Percentiles rank a stretch among this genome's conserved stretches.
These are phyloP conservation scores for Truncatella angustata DNA, from an alignment of 2,329 filamentous ascomycete genomes.

Conservation along the genomic window DNA sequence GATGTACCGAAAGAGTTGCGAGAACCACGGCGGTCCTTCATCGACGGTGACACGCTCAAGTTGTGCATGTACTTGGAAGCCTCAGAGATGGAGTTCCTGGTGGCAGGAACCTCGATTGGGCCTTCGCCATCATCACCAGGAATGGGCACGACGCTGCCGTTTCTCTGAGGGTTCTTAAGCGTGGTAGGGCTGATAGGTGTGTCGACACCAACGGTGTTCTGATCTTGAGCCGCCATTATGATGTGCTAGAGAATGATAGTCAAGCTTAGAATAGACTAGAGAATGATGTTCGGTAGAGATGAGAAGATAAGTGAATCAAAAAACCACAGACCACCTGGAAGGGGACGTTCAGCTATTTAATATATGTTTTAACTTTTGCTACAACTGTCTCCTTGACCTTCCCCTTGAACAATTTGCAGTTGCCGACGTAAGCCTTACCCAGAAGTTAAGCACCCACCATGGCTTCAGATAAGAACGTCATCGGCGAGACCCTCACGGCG, in stretches of 20 bases:
- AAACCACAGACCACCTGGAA: background rate
- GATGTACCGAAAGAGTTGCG: conserved; percentile 75
- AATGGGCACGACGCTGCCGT: conserved; percentile 30
- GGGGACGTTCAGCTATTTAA: background rate
- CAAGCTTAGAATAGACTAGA: background rate
- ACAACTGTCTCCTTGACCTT: background rate
- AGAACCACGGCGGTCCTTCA: conserved; percentile 65
- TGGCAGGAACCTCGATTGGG: conserved; percentile 68
- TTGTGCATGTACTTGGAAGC: conserved; percentile 70
- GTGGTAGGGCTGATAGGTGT: conserved; percentile 21
- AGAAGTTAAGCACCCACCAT: background rate
- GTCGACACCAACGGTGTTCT: conserved; percentile 50
- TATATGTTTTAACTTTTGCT: background rate
- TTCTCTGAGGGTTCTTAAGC: conserved; percentile 17
- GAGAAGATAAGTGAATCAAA: background rate
- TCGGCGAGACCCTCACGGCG: background rate
- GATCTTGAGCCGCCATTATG: conserved; percentile 61
- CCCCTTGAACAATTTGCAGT: conserved; percentile 2
- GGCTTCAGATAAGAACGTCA: conserved; percentile 10
- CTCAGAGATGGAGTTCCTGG: conserved; percentile 67
- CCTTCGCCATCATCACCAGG: conserved; percentile 44
- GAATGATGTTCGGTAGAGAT: background rate
- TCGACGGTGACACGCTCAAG: conserved; percentile 65
- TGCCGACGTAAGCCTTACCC: conserved; percentile 2
- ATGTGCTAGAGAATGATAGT: conserved; percentile 12